Conservation (phyloP, 2,329 filamentous ascomycete genomes). For the Colletotrichum spaethianum region DNA sequence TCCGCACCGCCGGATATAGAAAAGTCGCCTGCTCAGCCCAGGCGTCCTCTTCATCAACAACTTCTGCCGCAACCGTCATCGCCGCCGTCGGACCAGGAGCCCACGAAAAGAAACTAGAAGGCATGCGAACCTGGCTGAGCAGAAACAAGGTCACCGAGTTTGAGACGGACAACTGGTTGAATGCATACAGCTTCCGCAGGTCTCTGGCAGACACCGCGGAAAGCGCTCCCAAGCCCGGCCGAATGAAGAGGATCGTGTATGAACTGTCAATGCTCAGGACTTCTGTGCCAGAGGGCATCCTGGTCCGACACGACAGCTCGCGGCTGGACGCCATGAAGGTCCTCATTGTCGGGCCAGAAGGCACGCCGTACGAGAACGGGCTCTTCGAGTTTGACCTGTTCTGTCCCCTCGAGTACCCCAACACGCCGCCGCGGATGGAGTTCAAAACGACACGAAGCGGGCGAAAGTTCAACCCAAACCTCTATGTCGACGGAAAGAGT, state of each 20-base stretch:
- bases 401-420: conserved; percentile 58
- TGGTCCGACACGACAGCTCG: conserved; percentile 59
- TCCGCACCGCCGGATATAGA: background rate
- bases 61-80: background rate
- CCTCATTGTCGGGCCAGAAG: conserved; percentile 63
- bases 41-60: background rate
- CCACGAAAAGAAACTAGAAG: background rate
- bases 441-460: conserved; percentile 59
- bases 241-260: conserved; percentile 63
- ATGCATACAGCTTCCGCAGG: background rate
- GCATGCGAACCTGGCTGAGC: background rate
- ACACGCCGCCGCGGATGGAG: conserved; percentile 55
- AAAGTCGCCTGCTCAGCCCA: background rate
- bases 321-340: conserved; percentile 66
- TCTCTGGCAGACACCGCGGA: background rate
- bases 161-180: background rate
- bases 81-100: background rate
- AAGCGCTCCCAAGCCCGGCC: conserved; percentile 30
- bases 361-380: conserved; percentile 67
- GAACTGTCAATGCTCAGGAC: conserved; percentile 62
- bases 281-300: conserved; percentile 65
- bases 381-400: conserved; percentile 70
- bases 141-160: background rate
- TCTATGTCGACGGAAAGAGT: conserved; percentile 64
- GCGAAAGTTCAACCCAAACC: conserved; percentile 60